Evolutionary conservation across 2,329 filamentous ascomycete species (phyloP), one percentile per base, ranked within the genome.

Genomic region (Claviceps monticola): DNA sequence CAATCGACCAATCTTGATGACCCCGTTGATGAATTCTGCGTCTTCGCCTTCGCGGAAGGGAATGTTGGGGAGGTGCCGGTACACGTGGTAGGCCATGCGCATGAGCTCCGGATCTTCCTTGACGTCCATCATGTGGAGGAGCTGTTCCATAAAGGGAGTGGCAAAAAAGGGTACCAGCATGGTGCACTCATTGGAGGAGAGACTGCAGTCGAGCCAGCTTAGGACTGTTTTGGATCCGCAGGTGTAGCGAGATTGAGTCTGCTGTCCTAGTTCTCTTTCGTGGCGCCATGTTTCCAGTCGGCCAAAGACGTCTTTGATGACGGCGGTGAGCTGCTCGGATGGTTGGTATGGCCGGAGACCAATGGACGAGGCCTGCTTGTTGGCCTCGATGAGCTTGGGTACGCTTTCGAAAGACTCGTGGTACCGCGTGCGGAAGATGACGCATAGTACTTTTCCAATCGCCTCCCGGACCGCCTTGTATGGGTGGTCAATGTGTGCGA

Each of bases 61-160:
- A 52, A 98, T 88, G 65, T 98, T 98, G 14, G 93, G 89, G 16
- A 98, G 73, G 63, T 98, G 91, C 6, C 91, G 85, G 73, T 97
- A 98, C 43, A 98, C 93, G 62, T 95, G 89, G 64, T 97, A 98
- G 0, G 93, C 91, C 8, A 96, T 77, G 9, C 86, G 84, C 74
- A 96, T 94, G 2, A 98, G 77, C 67, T 98, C 94, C 0, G 88
- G 89, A 61, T 98, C 93, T 67, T 98, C 93, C 67, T 97, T 97
- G 65, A 98, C 88, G 63, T 98, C 93, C 91, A 98, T 98, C 93
- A 98, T 98, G 72, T 98, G 90, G 50, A 98, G 73, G 14, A 98
- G 79, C 65, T 96, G 87, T 60, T 93, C 87, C 66, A 95, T 93
- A 62, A 97, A 91, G 0, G 85, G 76, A 38, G 86, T 78, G 0